Conservation (phyloP, 176 grass and related monocot species). For the Paspalum vaginatum region DNA sequence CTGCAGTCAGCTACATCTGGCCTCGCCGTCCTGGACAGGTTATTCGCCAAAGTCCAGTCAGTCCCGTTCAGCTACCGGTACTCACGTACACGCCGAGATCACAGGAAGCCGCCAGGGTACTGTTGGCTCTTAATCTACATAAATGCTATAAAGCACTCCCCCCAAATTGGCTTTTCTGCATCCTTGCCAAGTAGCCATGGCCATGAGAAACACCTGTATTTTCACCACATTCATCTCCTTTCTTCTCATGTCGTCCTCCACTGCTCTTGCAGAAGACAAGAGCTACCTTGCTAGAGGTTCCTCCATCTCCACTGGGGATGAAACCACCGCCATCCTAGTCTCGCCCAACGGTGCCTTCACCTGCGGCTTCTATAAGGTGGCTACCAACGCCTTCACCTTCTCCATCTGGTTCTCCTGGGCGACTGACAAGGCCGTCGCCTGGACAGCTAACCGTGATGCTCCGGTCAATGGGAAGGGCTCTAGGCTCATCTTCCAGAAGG, state of each 20-base stretch:
- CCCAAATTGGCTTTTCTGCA: not conserved
- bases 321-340: constrained; percentile 35
- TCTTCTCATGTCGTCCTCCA: not conserved
- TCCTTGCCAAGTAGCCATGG: constrained; percentile 19
- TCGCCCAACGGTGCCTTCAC: constrained; percentile 51
- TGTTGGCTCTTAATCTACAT: not conserved
- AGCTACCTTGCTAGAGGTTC: constrained; percentile 33
- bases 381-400: constrained; percentile 61
- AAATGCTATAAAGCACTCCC: not conserved
- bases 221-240: constrained; percentile 3
- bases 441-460: constrained; percentile 64
- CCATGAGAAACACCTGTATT: not conserved
- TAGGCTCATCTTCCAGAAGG: constrained; percentile 26
- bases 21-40: not conserved
- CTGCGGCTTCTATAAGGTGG: constrained; percentile 69
- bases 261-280: not conserved
- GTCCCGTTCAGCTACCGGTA: not conserved
- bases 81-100: constrained; percentile 6
- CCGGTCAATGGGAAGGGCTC: constrained; percentile 62
- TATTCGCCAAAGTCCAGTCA: not conserved
- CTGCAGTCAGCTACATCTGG: not conserved
- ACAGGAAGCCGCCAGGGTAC: not conserved
- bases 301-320: constrained; percentile 13
- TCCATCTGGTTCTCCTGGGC: constrained; percentile 58
- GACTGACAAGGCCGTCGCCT: constrained; percentile 32